A percentile compares a stretch with the other conserved stretches of the same genome.
These are phyloP conservation scores for Curvularia verruculosa DNA, from an alignment of 2,329 filamentous ascomycete species.

Conservation along the genomic window DNA sequence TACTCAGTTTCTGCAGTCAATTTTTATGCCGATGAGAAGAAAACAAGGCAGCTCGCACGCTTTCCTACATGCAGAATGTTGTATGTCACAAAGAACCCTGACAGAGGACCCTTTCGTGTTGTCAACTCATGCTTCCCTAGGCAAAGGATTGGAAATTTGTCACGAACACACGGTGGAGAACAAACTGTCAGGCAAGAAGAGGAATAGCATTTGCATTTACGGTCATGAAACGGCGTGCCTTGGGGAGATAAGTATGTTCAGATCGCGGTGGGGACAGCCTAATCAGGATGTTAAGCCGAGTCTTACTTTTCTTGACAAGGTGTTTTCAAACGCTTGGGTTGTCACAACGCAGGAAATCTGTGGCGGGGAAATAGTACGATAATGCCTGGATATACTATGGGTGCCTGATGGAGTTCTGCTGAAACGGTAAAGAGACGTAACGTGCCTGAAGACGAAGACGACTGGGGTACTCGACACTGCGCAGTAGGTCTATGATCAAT, in stretches of 20 bases:
- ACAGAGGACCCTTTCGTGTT: background rate
- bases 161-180: background rate
- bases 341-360: conserved; percentile 1
- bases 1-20: background rate
- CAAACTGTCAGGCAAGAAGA: background rate
- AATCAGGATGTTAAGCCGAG: background rate
- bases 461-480: background rate
- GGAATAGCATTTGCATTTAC: background rate
- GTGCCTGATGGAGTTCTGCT: conserved; percentile 24
- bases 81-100: background rate
- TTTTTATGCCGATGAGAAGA: background rate
- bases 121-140: background rate
- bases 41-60: background rate
- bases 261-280: too few species aligned
- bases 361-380: conserved; percentile 8
- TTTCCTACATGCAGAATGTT: background rate
- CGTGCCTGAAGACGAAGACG: conserved; percentile 21
- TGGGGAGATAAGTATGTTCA: background rate
- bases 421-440: conserved; percentile 31
- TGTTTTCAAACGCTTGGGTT: conserved; percentile 9
- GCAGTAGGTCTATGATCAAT: background rate
- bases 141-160: background rate
- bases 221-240: background rate
- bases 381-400: conserved; percentile 9
- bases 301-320: background rate